Evolutionary conservation across 73 alveolate species (phyloP).

Genomic region (Halteria grandinella): DNA sequence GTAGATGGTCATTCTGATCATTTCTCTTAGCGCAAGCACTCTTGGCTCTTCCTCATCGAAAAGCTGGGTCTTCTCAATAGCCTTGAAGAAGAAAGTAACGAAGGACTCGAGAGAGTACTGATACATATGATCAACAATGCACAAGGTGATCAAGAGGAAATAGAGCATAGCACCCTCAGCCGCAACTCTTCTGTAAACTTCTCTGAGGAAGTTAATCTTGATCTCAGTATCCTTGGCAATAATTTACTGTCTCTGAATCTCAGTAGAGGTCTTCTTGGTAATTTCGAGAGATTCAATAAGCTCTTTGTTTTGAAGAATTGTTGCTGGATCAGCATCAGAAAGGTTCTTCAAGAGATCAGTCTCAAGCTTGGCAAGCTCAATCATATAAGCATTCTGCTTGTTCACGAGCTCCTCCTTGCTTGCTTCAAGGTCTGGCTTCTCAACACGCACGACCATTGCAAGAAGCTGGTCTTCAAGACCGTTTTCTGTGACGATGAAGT

Average conservation of each 20-base stretch:
- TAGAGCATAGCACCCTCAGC: conserved; percentile 99
- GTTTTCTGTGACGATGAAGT: conserved; percentile 99
- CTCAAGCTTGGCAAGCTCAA: conserved; percentile 95
- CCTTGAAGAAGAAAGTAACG: conserved; percentile 97
- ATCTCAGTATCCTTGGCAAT: conserved; percentile 96
- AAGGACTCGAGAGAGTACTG: conserved; percentile 98
- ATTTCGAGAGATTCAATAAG: conserved; percentile 96
- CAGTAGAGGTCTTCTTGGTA: conserved; percentile 96
- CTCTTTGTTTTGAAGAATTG: conserved; percentile 96
- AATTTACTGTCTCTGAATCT: conserved; percentile 89
- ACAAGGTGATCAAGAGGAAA: conserved; percentile 97
- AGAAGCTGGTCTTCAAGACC: conserved; percentile 99
- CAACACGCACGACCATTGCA: conserved; percentile 98
- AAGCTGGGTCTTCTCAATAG: conserved; percentile 97
- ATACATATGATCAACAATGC: conserved; percentile 99
- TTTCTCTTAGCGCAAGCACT: conserved; percentile 92
- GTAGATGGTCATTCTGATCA: conserved; percentile 97
- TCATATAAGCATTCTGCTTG: conserved; percentile 96
- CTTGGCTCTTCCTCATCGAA: conserved; percentile 93
- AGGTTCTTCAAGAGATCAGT: conserved; percentile 94
- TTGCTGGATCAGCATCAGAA: conserved; percentile 99
- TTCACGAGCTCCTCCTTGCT: conserved; percentile 97
- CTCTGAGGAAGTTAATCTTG: conserved; percentile 97
- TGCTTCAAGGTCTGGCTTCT: conserved; percentile 99
- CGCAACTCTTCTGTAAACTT: conserved; percentile 99